Evolutionary conservation across 139 green algal genomes (phyloP).

Genomic region (Tetradesmus lagerheimii): DNA sequence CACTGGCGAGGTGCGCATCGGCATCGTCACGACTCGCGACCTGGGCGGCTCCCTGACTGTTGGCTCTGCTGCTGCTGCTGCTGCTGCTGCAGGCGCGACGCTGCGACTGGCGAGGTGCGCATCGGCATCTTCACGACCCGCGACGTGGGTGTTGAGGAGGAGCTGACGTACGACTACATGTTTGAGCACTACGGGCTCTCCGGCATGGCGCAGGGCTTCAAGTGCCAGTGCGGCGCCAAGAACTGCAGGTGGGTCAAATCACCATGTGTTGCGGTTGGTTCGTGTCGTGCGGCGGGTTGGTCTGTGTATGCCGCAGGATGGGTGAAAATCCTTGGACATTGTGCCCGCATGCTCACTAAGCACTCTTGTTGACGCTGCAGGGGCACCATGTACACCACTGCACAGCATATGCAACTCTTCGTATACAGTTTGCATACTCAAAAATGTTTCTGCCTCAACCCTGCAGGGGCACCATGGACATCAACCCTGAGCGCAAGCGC

Average conservation of each 20-base stretch:
- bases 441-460: too few species aligned
- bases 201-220: slow-evolving; percentile 57
- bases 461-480: slow-evolving; percentile 71
- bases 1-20: slow-evolving; percentile 66
- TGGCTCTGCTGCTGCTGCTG: background rate
- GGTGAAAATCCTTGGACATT: too few species aligned
- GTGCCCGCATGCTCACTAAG: too few species aligned
- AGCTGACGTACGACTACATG: slow-evolving; percentile 95
- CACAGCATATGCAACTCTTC: too few species aligned
- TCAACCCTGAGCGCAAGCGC: slow-evolving; percentile 63
- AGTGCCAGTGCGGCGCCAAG: slow-evolving; percentile 72
- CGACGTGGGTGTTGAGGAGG: slow-evolving; percentile 74
- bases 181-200: slow-evolving; percentile 74
- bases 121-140: slow-evolving; percentile 87
- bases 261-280: too few species aligned
- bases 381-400: background rate
- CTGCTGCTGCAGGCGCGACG: slow-evolving; percentile 4
- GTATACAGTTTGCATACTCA: too few species aligned
- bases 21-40: slow-evolving; percentile 82
- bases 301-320: background rate
- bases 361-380: too few species aligned
- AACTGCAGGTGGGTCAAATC: slow-evolving; percentile 77
- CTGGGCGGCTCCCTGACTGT: too few species aligned
- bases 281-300: too few species aligned
- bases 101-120: slow-evolving; percentile 52